These are phyloP conservation scores for Pyricularia grisea DNA, from an alignment of 2,329 filamentous ascomycete species.

Conservation along the genomic window DNA sequence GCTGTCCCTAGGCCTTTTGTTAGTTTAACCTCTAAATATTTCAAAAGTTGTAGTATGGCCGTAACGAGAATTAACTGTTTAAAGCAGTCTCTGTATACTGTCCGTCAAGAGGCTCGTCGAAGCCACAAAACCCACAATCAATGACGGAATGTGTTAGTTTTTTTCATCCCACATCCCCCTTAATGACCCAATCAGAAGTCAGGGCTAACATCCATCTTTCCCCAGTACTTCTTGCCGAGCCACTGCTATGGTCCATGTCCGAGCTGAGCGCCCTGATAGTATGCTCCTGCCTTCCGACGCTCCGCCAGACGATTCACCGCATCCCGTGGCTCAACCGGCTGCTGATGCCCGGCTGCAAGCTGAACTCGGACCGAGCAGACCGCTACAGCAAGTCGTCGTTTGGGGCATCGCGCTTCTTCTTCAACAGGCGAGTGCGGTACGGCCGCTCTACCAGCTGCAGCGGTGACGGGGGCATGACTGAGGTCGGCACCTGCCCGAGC, in stretches of 20 bases:
- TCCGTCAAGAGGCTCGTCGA: not conserved
- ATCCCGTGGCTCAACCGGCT: slow-evolving; percentile 8
- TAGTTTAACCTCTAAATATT: not conserved
- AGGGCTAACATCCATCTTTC: not conserved
- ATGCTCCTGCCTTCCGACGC: slow-evolving; percentile 10
- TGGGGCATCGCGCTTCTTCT: not conserved
- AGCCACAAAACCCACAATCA: not conserved
- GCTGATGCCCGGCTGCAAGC: slow-evolving; percentile 5
- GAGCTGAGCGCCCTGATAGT: slow-evolving; percentile 11
- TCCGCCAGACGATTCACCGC: slow-evolving; percentile 7
- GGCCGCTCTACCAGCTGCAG: not conserved
- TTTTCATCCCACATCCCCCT: too few relatives aligned
- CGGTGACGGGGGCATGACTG: not conserved
- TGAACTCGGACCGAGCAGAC: too few relatives aligned
- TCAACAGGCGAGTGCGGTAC: not conserved
- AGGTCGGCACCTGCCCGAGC: not conserved
- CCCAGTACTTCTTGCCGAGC: slow-evolving; percentile 1
- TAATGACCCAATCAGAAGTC: too few relatives aligned
- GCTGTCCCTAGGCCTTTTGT: slow-evolving; percentile 6
- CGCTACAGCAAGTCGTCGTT: not conserved
- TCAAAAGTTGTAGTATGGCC: too few relatives aligned
- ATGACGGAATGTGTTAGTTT: not conserved
- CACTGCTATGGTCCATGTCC: slow-evolving; percentile 10
- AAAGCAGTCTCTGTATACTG: not conserved
- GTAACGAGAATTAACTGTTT: not conserved